phyloP scores from a whole-genome alignment of 495 filamentous ascomycete genomes.

The Bathelium albidoporum region DNA sequence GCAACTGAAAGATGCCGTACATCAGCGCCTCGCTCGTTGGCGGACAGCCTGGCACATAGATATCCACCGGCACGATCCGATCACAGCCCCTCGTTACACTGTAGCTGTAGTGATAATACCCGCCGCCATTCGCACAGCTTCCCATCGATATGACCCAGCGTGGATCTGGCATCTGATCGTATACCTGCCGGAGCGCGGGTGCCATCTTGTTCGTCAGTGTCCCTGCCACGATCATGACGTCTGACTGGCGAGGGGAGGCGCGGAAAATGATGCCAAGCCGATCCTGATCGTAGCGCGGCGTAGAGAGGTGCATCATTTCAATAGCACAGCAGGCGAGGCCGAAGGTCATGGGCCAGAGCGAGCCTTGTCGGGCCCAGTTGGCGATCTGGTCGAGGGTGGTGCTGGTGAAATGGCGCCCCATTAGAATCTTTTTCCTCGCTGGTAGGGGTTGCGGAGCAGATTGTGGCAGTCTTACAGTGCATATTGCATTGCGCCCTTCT shows the following conservation, averaged over 20 bases:
- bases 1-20: conserved; percentile 38
- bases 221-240: conserved; percentile 96
- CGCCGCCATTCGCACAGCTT: conserved; percentile 82
- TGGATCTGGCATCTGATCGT: conserved; percentile 97
- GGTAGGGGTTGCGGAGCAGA: no score
- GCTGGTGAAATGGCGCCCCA: conserved; percentile 32
- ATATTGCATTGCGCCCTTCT: conserved; percentile 94
- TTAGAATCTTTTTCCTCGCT: background rate
- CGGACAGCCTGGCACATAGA: conserved; percentile 89
- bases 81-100: conserved; percentile 80
- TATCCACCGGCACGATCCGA: conserved; percentile 81
- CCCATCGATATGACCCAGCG: conserved; percentile 91
- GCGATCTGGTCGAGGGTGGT: conserved; percentile 85
- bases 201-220: conserved; percentile 99
- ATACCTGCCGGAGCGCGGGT: conserved; percentile 84
- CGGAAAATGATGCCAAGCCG: conserved; percentile 94
- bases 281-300: conserved; percentile 93
- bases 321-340: conserved; percentile 93
- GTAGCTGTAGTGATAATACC: conserved; percentile 93
- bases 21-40: conserved; percentile 81
- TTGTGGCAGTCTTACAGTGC: conserved; percentile 55
- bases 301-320: conserved; percentile 98
- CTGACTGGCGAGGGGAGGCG: conserved; percentile 86
- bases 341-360: conserved; percentile 97
- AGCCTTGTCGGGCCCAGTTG: conserved; percentile 91